These are phyloP conservation scores for Trichoderma arundinaceum DNA, from an alignment of 2,329 filamentous ascomycete genomes.

Conservation along the genomic window DNA sequence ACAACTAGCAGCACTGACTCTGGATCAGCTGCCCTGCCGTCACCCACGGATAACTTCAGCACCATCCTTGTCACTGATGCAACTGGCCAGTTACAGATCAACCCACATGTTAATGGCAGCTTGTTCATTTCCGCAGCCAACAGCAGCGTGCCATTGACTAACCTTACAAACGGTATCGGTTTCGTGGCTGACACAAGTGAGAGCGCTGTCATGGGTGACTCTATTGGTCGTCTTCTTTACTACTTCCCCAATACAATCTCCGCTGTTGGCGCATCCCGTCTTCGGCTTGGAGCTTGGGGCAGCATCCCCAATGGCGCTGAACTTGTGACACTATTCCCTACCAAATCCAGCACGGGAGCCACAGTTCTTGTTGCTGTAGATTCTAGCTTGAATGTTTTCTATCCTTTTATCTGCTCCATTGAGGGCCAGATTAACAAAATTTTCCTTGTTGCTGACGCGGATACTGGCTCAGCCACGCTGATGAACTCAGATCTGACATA, in stretches of 20 bases:
- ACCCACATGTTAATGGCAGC: constrained; percentile 18
- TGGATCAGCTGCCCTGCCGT: neutral
- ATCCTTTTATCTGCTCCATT: constrained; percentile 7
- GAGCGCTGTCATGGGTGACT: constrained; percentile 5
- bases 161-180: neutral
- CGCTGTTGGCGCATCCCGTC: constrained; percentile 6
- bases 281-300: constrained; percentile 3
- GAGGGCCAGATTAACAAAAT: constrained; percentile 17
- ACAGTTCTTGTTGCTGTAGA: constrained; percentile 15
- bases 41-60: neutral
- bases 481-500: constrained; percentile 7
- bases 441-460: neutral
- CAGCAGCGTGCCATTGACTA: constrained; percentile 2
- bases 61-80: neutral
- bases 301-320: too few species aligned
- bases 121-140: constrained; percentile 14
- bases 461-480: neutral
- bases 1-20: neutral
- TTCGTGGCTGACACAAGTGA: neutral
- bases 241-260: constrained; percentile 17
- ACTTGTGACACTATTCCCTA: neutral
- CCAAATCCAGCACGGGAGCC: neutral
- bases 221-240: neutral
- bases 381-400: neutral
- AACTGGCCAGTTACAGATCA: neutral